Evolutionary conservation across 192 early-diverging fungal genomes (phyloP).

Genomic region (Thoreauomyces humboldtii): DNA sequence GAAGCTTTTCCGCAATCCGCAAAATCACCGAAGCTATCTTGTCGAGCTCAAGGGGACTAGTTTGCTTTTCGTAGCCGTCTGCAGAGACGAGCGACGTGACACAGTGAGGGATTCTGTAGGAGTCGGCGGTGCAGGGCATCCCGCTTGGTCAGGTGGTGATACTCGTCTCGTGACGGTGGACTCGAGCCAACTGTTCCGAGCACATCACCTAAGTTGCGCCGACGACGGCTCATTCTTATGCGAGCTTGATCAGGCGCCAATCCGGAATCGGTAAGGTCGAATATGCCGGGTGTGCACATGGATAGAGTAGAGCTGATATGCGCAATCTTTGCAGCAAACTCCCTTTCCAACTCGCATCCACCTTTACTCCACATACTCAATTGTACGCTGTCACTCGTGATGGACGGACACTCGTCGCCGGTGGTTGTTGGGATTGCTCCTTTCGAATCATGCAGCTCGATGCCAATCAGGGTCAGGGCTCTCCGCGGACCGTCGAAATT

Average conservation of each 20-base stretch:
- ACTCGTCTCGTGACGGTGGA: conserved; percentile 27
- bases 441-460: conserved; percentile 33
- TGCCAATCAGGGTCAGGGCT: conserved; percentile 15
- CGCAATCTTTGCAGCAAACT: conserved; percentile 23
- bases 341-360: conserved; percentile 29
- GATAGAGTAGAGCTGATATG: too few relatives aligned
- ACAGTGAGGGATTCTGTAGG: too few relatives aligned
- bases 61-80: conserved; percentile 15
- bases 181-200: conserved; percentile 16
- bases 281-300: background rate
- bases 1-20: conserved; percentile 28
- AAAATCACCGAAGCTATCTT: conserved; percentile 28
- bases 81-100: background rate
- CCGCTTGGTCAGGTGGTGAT: background rate
- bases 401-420: conserved; percentile 31
- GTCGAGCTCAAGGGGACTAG: conserved; percentile 17
- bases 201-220: conserved; percentile 21
- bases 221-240: conserved; percentile 25
- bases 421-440: conserved; percentile 45
- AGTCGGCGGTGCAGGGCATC: background rate
- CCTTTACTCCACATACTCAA: conserved; percentile 7
- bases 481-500: conserved; percentile 26
- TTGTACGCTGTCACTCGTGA: conserved; percentile 35
- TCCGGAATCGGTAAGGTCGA: conserved; percentile 16
- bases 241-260: conserved; percentile 24